These are phyloP conservation scores for Penicillium palitans DNA, from an alignment of 2,329 filamentous ascomycete genomes.

Conservation along the genomic window DNA sequence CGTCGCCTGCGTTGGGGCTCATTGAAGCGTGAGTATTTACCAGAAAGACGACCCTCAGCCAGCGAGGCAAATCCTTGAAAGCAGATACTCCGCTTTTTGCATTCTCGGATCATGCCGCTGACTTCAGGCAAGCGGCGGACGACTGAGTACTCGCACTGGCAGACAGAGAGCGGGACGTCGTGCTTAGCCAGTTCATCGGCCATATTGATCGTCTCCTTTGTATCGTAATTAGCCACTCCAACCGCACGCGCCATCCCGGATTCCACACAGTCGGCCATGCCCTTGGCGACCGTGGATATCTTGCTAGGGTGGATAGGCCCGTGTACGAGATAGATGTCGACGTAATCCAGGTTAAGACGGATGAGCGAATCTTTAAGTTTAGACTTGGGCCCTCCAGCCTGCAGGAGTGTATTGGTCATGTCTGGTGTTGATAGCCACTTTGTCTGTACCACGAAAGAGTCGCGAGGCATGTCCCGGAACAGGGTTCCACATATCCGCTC, in stretches of 20 bases:
- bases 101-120: slow-evolving; percentile 43
- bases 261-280: slow-evolving; percentile 47
- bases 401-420: slow-evolving; percentile 35
- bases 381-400: slow-evolving; percentile 36
- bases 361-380: slow-evolving; percentile 42
- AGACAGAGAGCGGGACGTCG: slow-evolving; percentile 44
- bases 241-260: slow-evolving; percentile 44
- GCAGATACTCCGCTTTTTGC: slow-evolving; percentile 43
- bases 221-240: slow-evolving; percentile 48
- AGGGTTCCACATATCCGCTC: slow-evolving; percentile 46
- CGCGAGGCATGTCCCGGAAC: slow-evolving; percentile 38
- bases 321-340: slow-evolving; percentile 48
- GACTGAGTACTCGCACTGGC: slow-evolving; percentile 49
- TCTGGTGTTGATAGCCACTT: slow-evolving; percentile 41
- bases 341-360: slow-evolving; percentile 43
- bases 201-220: slow-evolving; percentile 46
- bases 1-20: slow-evolving; percentile 39
- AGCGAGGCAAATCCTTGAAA: slow-evolving; percentile 47
- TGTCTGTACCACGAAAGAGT: slow-evolving; percentile 44
- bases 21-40: slow-evolving; percentile 44
- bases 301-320: slow-evolving; percentile 46
- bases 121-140: slow-evolving; percentile 46
- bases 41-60: slow-evolving; percentile 43
- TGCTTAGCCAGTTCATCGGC: slow-evolving; percentile 42
- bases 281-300: slow-evolving; percentile 44